Evolutionary conservation across 1,139 yeast species (phyloP), one percentile per base, ranked within the genome.

Genomic region (Blastobotrys illinoisensis): DNA sequence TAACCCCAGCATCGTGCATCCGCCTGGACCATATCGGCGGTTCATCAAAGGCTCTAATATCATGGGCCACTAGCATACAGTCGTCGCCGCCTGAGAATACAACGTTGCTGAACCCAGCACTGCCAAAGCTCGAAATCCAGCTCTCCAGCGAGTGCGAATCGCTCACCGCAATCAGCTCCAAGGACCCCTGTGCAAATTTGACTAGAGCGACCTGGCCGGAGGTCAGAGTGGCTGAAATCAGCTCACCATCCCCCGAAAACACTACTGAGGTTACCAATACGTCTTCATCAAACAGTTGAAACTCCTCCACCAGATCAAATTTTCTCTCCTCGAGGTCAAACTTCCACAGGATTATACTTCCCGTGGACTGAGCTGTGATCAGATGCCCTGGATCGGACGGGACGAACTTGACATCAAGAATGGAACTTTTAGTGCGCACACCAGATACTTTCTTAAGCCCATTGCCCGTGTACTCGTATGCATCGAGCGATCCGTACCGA

Each of bases 21-120:
- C 88, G 76, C 44, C 70, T 70, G 13, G 82, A 77, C 73, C 91
- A 89, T 1, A 88, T 67, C 1, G 64, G 60, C 0, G 78, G 70
- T 2, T 53, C 51, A 4, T 51, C 57, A 66, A n/a, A 74, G 58
- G 48, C 51, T 49, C 97, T 73, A 11, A 79, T 55, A 67, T 90
- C 98, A 66, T 86, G 91, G 1, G 95, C 93, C 20, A 84, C 81
- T 11, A 93, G 71, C 23, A 77, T 74, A 5, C 86, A 79, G 70
- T 93, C 98, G 68, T 93, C 99, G 13, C 98, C 98, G 1, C 98
- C 99, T 1, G 96, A 83, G 64, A 83, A 86, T 0, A 89, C 76
- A 0, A 87, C 83, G 57, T 82, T 73, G 9, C 74, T 67, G 23
- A 85, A 66, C 5, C 79, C 79, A 11, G 75, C 62, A 11, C n/a